A percentile compares a stretch with the other conserved stretches of the same genome.
These are phyloP conservation scores for Ensete ventricosum DNA, from an alignment of 176 grass and related monocot species.

Conservation along the genomic window DNA sequence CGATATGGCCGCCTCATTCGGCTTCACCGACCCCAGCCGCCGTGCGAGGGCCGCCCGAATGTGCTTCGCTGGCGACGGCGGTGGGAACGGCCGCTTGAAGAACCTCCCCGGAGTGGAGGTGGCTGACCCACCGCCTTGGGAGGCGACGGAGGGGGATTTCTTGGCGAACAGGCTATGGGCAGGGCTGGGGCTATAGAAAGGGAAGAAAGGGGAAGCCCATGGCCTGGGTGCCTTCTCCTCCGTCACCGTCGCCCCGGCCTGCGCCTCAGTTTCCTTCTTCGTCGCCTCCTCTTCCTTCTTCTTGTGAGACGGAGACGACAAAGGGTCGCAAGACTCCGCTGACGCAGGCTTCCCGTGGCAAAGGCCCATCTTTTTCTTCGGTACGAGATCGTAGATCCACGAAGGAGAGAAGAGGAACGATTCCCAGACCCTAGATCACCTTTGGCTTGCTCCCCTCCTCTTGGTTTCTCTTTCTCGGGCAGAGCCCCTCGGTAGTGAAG, in stretches of 20 bases:
- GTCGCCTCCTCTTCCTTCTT: neutral
- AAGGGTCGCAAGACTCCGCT: neutral
- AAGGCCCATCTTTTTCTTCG: neutral
- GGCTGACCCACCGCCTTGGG: neutral
- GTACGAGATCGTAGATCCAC: neutral
- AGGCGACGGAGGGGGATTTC: neutral
- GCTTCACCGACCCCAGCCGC: conserved; percentile 18
- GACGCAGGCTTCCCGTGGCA: neutral
- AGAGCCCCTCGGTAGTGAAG: no score
- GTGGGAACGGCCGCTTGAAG: conserved; percentile 19
- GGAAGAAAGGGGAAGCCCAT: conserved; percentile 32
- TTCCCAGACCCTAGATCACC: neutral
- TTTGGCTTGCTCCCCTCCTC: no score
- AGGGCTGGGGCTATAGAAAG: conserved; percentile 31
- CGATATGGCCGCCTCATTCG: conserved; percentile 18
- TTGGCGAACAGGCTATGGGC: neutral
- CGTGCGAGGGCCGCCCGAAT: conserved; percentile 4
- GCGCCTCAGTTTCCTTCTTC: neutral
- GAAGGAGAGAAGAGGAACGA: neutral
- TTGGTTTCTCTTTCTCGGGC: no score
- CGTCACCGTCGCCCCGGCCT: neutral
- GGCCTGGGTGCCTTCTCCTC: conserved; percentile 21
- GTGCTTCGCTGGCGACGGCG: conserved; percentile 31
- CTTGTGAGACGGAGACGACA: neutral
- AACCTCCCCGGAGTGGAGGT: conserved; percentile 10